Base-by-base conservation (phyloP, 73 alveolate species). In the Paramecium tetraurelia region DNA sequence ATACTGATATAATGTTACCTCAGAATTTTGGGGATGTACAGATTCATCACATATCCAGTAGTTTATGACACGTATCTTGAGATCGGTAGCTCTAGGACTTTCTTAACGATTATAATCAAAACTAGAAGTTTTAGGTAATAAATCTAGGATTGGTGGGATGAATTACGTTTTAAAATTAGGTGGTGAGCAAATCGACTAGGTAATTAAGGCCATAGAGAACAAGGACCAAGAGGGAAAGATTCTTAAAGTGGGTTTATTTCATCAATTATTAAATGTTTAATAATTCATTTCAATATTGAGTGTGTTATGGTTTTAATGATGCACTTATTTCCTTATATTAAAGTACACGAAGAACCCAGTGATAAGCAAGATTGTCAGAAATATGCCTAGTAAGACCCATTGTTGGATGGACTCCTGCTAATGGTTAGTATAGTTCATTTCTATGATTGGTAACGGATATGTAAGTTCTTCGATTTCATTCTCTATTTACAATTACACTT, bases 211-310 rank as follows among this genome's bases (percentile, higher is more conserved):
- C 84, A 63, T 63, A 63, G 3, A 63, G 84, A 63, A 63, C 84
- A 0, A 63, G 41, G 46, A 33, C 44, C 12, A 63, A 31, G 46
- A 63, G 9, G 41, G 84, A 63, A 63, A 63, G 84, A 63, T 31
- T 63, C 84, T 63, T 63, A 33, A 63, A 21, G 10, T 63, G 24
- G 44, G 41, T 63, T 31, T 63, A 33, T 33, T 63, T 27, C 84
- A 63, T 63, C 84, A 63, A 63, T 63, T 63, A 63, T 63, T 63
- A 72, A 72, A 72, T 72, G 86, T 72, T 72, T 72, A 72, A 72
- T 72, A 72, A 72, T 72, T 72, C 59, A 72, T 36, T 40, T 72
- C 86, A 40, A 72, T 72, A 36, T 72, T 63, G 50, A 63, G 84
- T 12, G 44, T 10, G 33, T 72, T 36, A 4, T 72, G 59, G 29